Evolutionary conservation across 129 eudicot species (phyloP), one percentile per base, ranked within the genome.

Genomic region (Centrapalus pauciflorus): DNA sequence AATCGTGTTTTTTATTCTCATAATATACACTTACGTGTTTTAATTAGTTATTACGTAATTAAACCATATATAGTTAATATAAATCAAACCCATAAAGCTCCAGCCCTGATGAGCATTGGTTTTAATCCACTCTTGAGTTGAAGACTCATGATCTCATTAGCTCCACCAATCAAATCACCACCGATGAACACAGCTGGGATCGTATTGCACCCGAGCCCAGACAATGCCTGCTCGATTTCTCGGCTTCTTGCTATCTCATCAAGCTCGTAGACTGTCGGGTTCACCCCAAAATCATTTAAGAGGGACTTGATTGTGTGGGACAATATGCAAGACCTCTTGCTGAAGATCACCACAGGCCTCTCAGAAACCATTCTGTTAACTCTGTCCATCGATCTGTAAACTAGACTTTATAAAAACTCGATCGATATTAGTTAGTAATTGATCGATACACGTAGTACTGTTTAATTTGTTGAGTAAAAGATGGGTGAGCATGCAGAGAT

Each of bases 131-230:
- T 40, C 12, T 77, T 66, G 37, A 88, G 83, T 34, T 90, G 97
- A 69, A 90, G 95, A 57, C 87, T 87, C 82, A 84, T 84, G 17
- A 90, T 58, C 19, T 90, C 97, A 70, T 78, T 87, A 3, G 85
- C 81, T 40, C 97, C 97, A 19, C 97, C 97, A 14, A 90, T 82
- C 32, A 82, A 57, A 59, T 90, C 79, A 11, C 95, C 95, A 21
- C 95, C 86, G 26, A 90, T 90, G 76, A 82, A 90, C 76, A 90
- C 97, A 7, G 82, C 87, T 0, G 97, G 97, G 49, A 84, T 79
- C 2, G 73, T 70, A 40, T 52, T 78, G 49, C 85, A 75, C 4
- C 93, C 93, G 1, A 66, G 77, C 68, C 76, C 70, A 19, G 55
- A 59, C 4, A 87, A 73, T 0, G 86, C 95, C 52, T 77, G 81